A percentile compares a stretch with the other conserved stretches of the same genome.
Conservation (phyloP, 1,284 basidiomycete species). For the Cryptococcus wingfieldii region DNA sequence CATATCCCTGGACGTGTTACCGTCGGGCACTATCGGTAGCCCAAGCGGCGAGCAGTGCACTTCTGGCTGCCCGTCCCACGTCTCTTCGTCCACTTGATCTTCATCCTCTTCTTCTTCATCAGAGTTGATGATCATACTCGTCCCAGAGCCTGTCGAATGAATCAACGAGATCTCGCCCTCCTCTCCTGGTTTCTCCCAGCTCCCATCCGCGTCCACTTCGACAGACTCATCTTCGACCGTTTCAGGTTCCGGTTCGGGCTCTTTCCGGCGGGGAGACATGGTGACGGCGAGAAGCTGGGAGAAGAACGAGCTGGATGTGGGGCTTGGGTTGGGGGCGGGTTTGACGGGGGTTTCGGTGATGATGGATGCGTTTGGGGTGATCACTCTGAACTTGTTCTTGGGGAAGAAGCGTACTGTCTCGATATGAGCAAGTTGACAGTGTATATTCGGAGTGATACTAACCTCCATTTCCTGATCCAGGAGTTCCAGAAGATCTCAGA, state of each 20-base stretch:
- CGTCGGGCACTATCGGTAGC: conserved; percentile 11
- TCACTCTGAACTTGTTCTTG: conserved; percentile 38
- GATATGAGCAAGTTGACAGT: not conserved
- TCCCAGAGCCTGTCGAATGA: conserved; percentile 19
- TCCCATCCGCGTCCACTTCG: conserved; percentile 19
- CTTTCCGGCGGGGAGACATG: conserved; percentile 22
- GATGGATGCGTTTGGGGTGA: conserved; percentile 33
- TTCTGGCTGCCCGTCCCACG: conserved; percentile 31
- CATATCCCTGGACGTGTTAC: conserved; percentile 12
- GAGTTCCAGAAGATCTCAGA: conserved; percentile 30
- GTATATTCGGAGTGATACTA: not conserved
- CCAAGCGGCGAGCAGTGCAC: conserved; percentile 29
- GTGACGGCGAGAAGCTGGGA: conserved; percentile 33
- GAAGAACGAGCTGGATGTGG: conserved; percentile 29
- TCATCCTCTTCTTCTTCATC: conserved; percentile 12
- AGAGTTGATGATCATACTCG: conserved; percentile 2
- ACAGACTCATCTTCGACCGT: not conserved
- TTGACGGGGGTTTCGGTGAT: conserved; percentile 7
- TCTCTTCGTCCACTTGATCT: conserved; percentile 15
- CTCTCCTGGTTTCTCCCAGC: conserved; percentile 38
- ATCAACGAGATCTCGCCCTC: conserved; percentile 39
- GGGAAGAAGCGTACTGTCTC: conserved; percentile 41
- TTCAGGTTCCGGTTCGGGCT: not conserved
- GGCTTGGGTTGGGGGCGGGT: conserved; percentile 11
- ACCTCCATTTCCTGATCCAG: conserved; percentile 43